Evolutionary conservation across 441 rosid species (phyloP).

Genomic region (Populus hybrid): DNA sequence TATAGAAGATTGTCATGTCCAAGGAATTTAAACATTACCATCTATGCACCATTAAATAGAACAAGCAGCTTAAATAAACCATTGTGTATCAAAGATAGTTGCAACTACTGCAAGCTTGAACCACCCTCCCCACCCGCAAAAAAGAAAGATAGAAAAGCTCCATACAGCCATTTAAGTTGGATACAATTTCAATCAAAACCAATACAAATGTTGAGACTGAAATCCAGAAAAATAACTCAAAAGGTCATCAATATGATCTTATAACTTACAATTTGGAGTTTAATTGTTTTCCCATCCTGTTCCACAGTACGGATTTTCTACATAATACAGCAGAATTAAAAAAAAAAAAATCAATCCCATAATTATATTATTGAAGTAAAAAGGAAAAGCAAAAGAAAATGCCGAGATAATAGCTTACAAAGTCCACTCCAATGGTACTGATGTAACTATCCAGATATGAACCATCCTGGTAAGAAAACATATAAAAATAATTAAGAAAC

Average conservation of each 20-base stretch:
- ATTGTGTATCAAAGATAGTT: neutral
- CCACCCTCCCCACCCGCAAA: neutral
- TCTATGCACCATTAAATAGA: neutral
- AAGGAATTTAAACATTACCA: neutral
- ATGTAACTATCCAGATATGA: slow-evolving; percentile 95
- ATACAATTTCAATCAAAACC: neutral
- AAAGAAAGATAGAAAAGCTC: neutral
- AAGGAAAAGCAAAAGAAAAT: neutral
- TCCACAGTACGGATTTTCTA: slow-evolving; percentile 98
- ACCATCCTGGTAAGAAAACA: slow-evolving; percentile 57
- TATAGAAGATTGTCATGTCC: neutral
- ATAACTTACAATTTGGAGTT: slow-evolving; percentile 83
- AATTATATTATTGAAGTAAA: neutral
- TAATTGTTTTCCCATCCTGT: slow-evolving; percentile 93
- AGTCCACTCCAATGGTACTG: slow-evolving; percentile 97
- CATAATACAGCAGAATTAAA: slow-evolving; percentile 6
- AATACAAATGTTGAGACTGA: neutral
- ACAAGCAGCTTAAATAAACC: neutral
- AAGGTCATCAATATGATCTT: neutral
- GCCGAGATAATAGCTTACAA: slow-evolving; percentile 48
- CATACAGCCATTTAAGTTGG: neutral
- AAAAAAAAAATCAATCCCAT: neutral
- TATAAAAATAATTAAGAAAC: neutral
- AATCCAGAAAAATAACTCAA: neutral
- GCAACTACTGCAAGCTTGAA: neutral